Evolutionary conservation across 2,329 filamentous ascomycete genomes (phyloP), one percentile per base, ranked within the genome.

Genomic region (Aspergillus arachidicola): DNA sequence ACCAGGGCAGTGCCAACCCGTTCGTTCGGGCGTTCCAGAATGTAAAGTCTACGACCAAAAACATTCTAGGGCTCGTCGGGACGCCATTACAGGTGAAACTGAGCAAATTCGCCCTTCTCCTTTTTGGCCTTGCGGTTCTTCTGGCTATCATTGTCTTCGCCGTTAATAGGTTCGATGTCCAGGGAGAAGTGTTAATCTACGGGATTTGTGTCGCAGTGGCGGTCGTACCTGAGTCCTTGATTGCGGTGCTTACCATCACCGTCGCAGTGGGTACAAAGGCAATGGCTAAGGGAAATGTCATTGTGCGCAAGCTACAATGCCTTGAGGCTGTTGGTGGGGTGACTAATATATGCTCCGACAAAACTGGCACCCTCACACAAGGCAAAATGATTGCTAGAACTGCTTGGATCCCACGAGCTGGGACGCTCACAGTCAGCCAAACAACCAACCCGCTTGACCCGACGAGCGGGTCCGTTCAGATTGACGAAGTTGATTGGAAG

Each of bases 41-140:
- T 30, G 79, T 79, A 6, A 80, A 82, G 75, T 80, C 78, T 38
- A 76, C 78, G 3, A 80, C 78, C 64, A 82, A 83, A 68, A 79
- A 83, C 59, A 74, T 85, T 12, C 82, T 86, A 68, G 85, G 85
- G 7, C 77, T 80, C 50, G 75, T 81, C 28, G 93, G 93, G 57
- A 96, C 93, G 1, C 93, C 93, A 0, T 82, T 97, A 53, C 92
- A 96, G 79, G 89, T 90, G 68, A 94, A 92, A 73, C 84, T 97
- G 58, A 92, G 91, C 80, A 93, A 94, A 78, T 89, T 97, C 72
- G 93, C 93, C 32, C 88, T 95, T 50, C 75, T 92, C 4, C 86
- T 96, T 2, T 96, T 96, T 72, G 88, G 84, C 54, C 85, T 93
- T 57, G 93, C 87, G 6, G 82, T 89, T 48, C 69, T 89, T 11